Evolutionary conservation across 148 eudicot genomes (phyloP), one percentile per base, ranked within the genome.

Genomic region (Camellia lanceoleosa): DNA sequence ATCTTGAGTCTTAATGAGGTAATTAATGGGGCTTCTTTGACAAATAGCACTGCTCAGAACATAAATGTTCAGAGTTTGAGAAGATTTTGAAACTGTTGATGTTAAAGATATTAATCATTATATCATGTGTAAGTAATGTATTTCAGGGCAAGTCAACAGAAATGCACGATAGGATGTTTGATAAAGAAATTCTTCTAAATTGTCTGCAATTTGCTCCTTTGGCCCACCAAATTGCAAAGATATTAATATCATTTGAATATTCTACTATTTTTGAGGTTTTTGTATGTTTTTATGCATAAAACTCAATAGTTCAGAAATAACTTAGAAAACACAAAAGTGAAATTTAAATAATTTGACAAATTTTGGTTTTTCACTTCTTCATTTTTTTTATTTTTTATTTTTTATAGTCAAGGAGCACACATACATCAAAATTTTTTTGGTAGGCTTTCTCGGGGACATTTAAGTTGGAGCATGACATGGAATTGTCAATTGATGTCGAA

Each of bases 1-100:
- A 86, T 95, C 72, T 78, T 95, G 68, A 97, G 99, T 78, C 89
- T 92, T 84, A 79, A 71, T 78, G 79, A 84, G 90, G 99, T 92
- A 86, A 19, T 92, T 84, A 79, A 71, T 78, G 79, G 83, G 90
- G 97, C 64, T 72, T 72, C 47, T 14, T 18, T 69, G 58, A 47
- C 77, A 74, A 58, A 47, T 41, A 56, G 70, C 71, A n/a, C 12
- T 80, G 7, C 16, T 72, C 42, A 44, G 72, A 46, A 70, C 42
- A 43, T 44, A 20, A 19, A 16, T 51, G 7, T n/a, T 61, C 6
- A 49, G 49, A 58, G 44, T 60, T 49, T 23, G 52, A 49, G 70
- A 73, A 73, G 52, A 42, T 62, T 38, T 73, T n/a, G 30, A 20
- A 16, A 5, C 14, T 61, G 68, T 63, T 19, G 59, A 42, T 72